phyloP scores from a whole-genome alignment of 306 rosid genomes.

The Ceratonia siliqua region DNA sequence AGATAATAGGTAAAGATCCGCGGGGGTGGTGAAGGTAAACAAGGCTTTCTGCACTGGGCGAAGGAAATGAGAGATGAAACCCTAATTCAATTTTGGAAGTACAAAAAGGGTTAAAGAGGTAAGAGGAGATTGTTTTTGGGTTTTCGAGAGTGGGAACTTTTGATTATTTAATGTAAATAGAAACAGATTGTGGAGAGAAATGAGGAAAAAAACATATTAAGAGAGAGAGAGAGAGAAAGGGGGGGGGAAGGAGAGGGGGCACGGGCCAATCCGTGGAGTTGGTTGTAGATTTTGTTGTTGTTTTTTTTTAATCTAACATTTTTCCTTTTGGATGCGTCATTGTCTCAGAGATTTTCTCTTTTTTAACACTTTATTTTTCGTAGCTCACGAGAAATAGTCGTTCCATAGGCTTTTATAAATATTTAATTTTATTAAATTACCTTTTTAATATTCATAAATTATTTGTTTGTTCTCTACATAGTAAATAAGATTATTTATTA shows the following conservation, averaged over 20 bases:
- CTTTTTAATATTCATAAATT: too few species aligned
- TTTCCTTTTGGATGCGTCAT: not conserved
- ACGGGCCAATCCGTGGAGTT: not conserved
- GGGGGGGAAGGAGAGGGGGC: not conserved
- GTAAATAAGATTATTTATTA: too few species aligned
- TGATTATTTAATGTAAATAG: slow-evolving; percentile 33
- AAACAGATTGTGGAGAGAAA: slow-evolving; percentile 6
- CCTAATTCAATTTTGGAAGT: slow-evolving; percentile 64
- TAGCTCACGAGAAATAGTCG: not conserved
- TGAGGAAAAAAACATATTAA: not conserved
- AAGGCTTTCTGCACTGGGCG: slow-evolving; percentile 37
- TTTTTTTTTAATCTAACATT: not conserved
- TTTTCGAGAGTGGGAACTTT: slow-evolving; percentile 55
- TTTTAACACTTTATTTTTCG: not conserved
- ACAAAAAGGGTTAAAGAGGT: not conserved
- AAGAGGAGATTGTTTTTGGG: slow-evolving; percentile 39
- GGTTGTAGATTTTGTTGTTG: not conserved
- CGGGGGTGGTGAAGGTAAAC: slow-evolving; percentile 14
- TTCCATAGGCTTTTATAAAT: too few species aligned
- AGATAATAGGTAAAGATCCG: slow-evolving; percentile 41
- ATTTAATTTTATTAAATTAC: too few species aligned
- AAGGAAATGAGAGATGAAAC: slow-evolving; percentile 56
- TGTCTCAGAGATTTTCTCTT: not conserved
- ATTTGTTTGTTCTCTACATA: too few species aligned
- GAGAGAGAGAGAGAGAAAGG: not conserved